phyloP scores from a whole-genome alignment of 169 alveolate genomes.

The Nephromyces sp. region DNA sequence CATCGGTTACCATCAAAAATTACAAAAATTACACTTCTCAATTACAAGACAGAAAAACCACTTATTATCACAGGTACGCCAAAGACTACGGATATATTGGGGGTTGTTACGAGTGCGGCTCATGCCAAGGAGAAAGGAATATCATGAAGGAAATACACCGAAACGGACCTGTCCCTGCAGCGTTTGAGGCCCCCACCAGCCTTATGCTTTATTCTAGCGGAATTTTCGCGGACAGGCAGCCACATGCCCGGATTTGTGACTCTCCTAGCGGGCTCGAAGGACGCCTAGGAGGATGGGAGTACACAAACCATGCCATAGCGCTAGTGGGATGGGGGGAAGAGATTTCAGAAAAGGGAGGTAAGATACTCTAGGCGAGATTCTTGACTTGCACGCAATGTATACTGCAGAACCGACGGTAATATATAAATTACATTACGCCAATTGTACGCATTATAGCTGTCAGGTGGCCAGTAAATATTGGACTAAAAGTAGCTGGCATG shows the following conservation, averaged over 20 bases:
- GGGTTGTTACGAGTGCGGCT: constrained; percentile 44
- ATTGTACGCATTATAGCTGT: too few relatives aligned
- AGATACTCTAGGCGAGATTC: too few relatives aligned
- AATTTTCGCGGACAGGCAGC: constrained; percentile 19
- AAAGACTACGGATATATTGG: constrained; percentile 51
- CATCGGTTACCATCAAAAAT: too few relatives aligned
- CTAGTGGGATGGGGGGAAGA: constrained; percentile 81
- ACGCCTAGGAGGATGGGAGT: constrained; percentile 72
- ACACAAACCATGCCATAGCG: constrained; percentile 74
- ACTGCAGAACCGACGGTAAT: too few relatives aligned
- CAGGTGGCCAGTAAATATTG: too few relatives aligned
- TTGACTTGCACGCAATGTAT: too few relatives aligned
- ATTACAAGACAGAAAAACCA: background rate
- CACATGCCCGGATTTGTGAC: constrained; percentile 30
- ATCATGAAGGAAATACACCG: constrained; percentile 35
- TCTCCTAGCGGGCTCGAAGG: constrained; percentile 61
- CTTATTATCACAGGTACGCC: constrained; percentile 30
- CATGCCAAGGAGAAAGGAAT: constrained; percentile 34
- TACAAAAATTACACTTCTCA: too few relatives aligned
- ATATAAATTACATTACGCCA: too few relatives aligned
- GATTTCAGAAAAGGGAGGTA: background rate
- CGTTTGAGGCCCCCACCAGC: constrained; percentile 43
- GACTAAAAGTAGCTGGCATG: too few relatives aligned
- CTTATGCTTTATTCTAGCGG: constrained; percentile 39
- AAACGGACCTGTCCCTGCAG: constrained; percentile 47